phyloP scores from a whole-genome alignment of 2,329 filamentous ascomycete species.

The Ophiostoma sp. region DNA sequence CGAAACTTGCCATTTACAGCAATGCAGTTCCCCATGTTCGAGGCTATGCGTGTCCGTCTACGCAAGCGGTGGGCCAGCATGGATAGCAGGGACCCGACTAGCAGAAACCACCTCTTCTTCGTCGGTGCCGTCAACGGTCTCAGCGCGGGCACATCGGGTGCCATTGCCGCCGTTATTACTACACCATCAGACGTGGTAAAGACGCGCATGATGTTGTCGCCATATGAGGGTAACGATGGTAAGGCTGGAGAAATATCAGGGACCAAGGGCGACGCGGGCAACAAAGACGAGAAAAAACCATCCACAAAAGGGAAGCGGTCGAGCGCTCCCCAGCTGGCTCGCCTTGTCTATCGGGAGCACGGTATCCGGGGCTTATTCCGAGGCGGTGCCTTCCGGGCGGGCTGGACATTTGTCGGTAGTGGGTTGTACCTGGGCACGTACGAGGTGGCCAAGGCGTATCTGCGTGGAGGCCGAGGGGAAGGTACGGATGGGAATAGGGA shows the following conservation, averaged over 20 bases:
- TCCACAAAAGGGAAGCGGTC: slow-evolving; percentile 32
- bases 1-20: slow-evolving; percentile 86
- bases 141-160: slow-evolving; percentile 73
- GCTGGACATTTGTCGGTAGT: slow-evolving; percentile 80
- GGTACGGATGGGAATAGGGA: slow-evolving; percentile 40
- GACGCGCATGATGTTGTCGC: slow-evolving; percentile 81
- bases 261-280: slow-evolving; percentile 27
- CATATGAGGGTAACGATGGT: slow-evolving; percentile 42
- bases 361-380: slow-evolving; percentile 75
- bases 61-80: slow-evolving; percentile 39
- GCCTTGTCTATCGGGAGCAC: slow-evolving; percentile 63
- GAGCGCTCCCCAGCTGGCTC: slow-evolving; percentile 60
- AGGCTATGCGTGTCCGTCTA: slow-evolving; percentile 62
- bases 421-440: slow-evolving; percentile 86
- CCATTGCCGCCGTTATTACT: slow-evolving; percentile 75
- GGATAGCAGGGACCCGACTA: slow-evolving; percentile 21
- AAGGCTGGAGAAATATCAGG: slow-evolving; percentile 34
- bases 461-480: slow-evolving; percentile 47
- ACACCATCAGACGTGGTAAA: slow-evolving; percentile 90
- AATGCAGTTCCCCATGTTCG: slow-evolving; percentile 85
- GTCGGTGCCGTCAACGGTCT: slow-evolving; percentile 69
- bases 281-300: slow-evolving; percentile 27
- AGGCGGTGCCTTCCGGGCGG: slow-evolving; percentile 69
- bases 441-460: slow-evolving; percentile 71
- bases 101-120: slow-evolving; percentile 53